phyloP scores from a whole-genome alignment of 805 yeast genomes.

The Metschnikowia kunwiensis region DNA sequence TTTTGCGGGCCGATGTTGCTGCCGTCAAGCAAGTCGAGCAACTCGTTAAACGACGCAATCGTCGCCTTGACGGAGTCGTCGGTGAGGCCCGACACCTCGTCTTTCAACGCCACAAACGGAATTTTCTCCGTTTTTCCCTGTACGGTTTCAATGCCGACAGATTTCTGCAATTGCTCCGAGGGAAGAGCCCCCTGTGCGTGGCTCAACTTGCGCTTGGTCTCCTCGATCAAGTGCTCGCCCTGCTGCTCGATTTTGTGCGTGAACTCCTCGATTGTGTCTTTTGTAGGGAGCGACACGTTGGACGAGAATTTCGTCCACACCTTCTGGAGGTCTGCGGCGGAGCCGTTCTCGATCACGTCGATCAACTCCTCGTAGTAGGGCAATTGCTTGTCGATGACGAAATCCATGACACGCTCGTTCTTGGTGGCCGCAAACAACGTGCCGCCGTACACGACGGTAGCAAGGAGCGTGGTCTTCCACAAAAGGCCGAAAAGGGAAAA shows the following conservation, averaged over 20 bases:
- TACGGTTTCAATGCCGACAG: conserved; percentile 36
- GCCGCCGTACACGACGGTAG: conserved; percentile 36
- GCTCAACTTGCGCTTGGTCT: conserved; percentile 34
- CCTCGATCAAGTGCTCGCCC: conserved; percentile 34
- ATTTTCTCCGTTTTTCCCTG: conserved; percentile 29
- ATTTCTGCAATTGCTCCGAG: conserved; percentile 41
- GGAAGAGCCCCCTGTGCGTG: conserved; percentile 25
- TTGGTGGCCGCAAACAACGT: conserved; percentile 41
- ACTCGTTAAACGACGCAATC: conserved; percentile 37
- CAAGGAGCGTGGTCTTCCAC: conserved; percentile 27
- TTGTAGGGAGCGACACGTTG: conserved; percentile 29
- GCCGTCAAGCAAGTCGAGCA: conserved; percentile 35
- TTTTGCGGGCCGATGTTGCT: conserved; percentile 24
- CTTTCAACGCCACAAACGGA: conserved; percentile 31
- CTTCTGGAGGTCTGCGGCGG: conserved; percentile 30
- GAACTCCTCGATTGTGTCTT: conserved; percentile 30
- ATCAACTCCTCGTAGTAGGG: conserved; percentile 43
- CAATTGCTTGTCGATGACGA: conserved; percentile 41
- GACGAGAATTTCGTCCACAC: conserved; percentile 18
- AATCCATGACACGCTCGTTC: conserved; percentile 43
- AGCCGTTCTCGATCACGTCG: conserved; percentile 36
- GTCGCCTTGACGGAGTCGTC: conserved; percentile 37
- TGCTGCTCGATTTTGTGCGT: conserved; percentile 32
- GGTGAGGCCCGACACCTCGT: conserved; percentile 20
- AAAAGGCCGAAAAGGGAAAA: conserved; percentile 32